Base-by-base conservation (phyloP, 179 eudicot species). In the Silene coronaria region DNA sequence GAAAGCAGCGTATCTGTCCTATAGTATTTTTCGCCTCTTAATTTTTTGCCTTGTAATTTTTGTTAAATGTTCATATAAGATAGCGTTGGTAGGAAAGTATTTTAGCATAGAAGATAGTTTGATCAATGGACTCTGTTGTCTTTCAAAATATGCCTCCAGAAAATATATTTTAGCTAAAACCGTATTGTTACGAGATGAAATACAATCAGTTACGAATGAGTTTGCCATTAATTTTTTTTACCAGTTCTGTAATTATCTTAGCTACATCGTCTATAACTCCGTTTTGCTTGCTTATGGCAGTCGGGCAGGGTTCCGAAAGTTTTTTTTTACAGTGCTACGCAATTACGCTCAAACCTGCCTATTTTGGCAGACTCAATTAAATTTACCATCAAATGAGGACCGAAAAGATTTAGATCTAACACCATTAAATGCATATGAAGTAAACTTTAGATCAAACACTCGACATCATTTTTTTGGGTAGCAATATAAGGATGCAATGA, bases 31-130 rank as follows among this genome's bases (percentile, higher is more conserved):
- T 23, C 11, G 36, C 26, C 27, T 13, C 59, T 70, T 14, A 46
- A 23, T 46, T 69, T 46, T 23, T 70, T 24, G 17, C 23, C 27
- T 21, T 21, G 55, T 67, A 42, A 46, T 22, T 46, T 69, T 70
- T 70, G 59, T 4, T 70, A 70, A 70, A 22, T 70, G 73, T 70
- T 70, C 21, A 70, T 70, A 70, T 46, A 30, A 46, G 73, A 46
- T 46, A 70, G 45, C 12, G 10, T 46, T 70, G 21, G 73, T 70
- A 70, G 73, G 73, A 48, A 45, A 70, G 14, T 26, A 14, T 70
- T 36, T 36, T 70, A 48, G 73, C 5, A 70, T 57, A 46, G 36
- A 17, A 46, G 30, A 13, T 26, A 45, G 34, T 70, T 8, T 38
- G n/a, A 46, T 67, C 71, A 22, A 19, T 66, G 53, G 55, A 67